These are phyloP conservation scores for Arxiozyma slooffiae DNA, from an alignment of 1,139 yeast genomes.

Conservation along the genomic window DNA sequence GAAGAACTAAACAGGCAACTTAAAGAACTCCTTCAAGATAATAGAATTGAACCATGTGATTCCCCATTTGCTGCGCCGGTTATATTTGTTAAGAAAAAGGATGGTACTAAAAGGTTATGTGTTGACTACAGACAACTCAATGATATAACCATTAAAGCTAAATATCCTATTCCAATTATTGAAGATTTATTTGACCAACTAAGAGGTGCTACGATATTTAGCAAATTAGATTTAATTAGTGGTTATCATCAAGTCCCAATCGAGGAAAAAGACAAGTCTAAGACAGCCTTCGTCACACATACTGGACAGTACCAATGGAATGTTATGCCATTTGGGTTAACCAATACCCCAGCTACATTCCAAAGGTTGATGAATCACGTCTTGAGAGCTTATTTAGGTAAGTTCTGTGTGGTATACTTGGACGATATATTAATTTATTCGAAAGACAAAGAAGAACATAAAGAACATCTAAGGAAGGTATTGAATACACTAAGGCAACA, in stretches of 20 bases:
- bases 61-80: conserved; percentile 2
- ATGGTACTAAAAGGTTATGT: conserved; percentile 13
- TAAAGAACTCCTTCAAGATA: background rate
- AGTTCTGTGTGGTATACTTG: no score
- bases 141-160: conserved; percentile 11
- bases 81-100: conserved; percentile 9
- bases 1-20: background rate
- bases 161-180: conserved; percentile 17
- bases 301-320: conserved; percentile 5
- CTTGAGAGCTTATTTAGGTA: background rate
- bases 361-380: conserved; percentile 4
- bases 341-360: conserved; percentile 5
- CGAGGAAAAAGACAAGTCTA: background rate
- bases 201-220: conserved; percentile 1
- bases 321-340: conserved; percentile 9
- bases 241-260: conserved; percentile 5
- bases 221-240: conserved; percentile 4
- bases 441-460: background rate
- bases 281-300: conserved; percentile 6
- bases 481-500: background rate
- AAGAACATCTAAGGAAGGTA: background rate
- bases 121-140: conserved; percentile 19
- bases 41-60: background rate
- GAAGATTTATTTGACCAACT: conserved; percentile 7
- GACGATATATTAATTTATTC: no score